These are phyloP conservation scores for Puccinia novopanici DNA, from an alignment of 1,284 basidiomycete species.

Conservation along the genomic window DNA sequence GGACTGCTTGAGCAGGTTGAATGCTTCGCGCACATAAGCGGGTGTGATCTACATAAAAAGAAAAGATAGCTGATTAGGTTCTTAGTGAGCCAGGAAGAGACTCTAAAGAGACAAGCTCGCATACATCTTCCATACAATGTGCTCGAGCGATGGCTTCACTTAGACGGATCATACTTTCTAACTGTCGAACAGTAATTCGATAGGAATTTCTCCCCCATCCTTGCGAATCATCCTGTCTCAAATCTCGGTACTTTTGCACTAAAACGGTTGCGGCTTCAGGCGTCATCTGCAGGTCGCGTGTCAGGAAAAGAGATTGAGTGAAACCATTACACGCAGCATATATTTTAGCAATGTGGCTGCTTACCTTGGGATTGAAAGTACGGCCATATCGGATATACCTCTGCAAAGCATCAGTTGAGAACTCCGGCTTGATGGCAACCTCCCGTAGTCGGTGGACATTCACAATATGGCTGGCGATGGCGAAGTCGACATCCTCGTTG, in stretches of 20 bases:
- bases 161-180: constrained; percentile 95
- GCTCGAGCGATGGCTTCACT: constrained; percentile 96
- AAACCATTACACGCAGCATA: constrained; percentile 8
- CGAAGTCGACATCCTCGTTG: constrained; percentile 85
- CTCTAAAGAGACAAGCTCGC: constrained; percentile 52
- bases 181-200: constrained; percentile 90
- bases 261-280: constrained; percentile 87
- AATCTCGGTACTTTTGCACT: constrained; percentile 90
- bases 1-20: constrained; percentile 86
- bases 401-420: constrained; percentile 93
- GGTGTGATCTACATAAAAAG: constrained; percentile 72
- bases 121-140: constrained; percentile 84
- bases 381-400: constrained; percentile 94
- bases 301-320: not conserved
- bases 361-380: constrained; percentile 92
- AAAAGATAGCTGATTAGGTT: constrained; percentile 2
- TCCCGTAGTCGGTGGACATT: constrained; percentile 95
- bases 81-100: not conserved
- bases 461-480: constrained; percentile 95
- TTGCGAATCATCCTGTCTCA: constrained; percentile 87
- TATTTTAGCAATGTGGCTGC: constrained; percentile 52
- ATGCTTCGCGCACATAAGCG: constrained; percentile 92
- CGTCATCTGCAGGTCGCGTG: constrained; percentile 73
- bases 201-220: constrained; percentile 88
- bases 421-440: constrained; percentile 91